Conservation (phyloP, 306 rosid species). For the Cercis canadensis region DNA sequence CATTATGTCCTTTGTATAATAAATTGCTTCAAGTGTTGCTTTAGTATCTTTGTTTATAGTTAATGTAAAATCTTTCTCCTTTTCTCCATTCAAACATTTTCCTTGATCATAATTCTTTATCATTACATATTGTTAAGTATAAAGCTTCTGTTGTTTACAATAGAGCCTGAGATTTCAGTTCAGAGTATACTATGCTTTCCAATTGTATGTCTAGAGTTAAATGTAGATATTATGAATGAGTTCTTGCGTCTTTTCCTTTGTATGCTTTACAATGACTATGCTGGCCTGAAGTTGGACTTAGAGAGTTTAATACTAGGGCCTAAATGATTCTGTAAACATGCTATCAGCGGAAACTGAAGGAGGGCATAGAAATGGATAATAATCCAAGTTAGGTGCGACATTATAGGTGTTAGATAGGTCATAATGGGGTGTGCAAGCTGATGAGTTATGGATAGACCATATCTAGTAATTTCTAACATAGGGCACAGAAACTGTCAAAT, state of each 20-base stretch:
- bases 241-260: neutral
- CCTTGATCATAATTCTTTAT: constrained; percentile 30
- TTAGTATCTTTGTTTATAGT: constrained; percentile 44
- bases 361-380: too few relatives aligned
- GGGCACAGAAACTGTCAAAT: too few relatives aligned
- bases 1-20: constrained; percentile 55
- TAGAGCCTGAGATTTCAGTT: constrained; percentile 21
- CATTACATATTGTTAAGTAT: constrained; percentile 22
- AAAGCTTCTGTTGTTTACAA: constrained; percentile 16
- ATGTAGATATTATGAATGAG: neutral
- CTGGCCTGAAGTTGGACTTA: too few relatives aligned
- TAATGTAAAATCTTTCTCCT: constrained; percentile 36
- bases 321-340: too few relatives aligned
- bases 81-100: constrained; percentile 10
- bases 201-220: constrained; percentile 1
- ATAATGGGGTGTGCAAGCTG: too few relatives aligned
- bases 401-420: too few relatives aligned
- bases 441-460: too few relatives aligned
- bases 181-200: neutral
- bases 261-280: neutral
- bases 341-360: too few relatives aligned
- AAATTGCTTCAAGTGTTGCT: constrained; percentile 50
- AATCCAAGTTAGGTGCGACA: too few relatives aligned
- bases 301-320: too few relatives aligned
- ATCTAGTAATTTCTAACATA: too few relatives aligned